These are phyloP conservation scores for Vitis riparia DNA, from an alignment of 164 flowering plant genomes.

Conservation along the genomic window DNA sequence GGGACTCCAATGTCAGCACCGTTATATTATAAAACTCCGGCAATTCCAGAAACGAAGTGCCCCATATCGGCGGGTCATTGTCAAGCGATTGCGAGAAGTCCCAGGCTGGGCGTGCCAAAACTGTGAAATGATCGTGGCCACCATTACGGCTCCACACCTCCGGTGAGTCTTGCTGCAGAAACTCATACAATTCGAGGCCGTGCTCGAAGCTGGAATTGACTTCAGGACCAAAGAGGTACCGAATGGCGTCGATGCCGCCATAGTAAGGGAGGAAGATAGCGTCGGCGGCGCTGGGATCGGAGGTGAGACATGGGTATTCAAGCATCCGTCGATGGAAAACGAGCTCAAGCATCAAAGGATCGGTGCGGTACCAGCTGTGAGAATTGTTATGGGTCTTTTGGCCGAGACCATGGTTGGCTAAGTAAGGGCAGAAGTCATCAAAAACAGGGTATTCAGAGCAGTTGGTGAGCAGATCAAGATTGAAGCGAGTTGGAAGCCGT, in stretches of 20 bases:
- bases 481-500: constrained; percentile 77
- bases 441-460: constrained; percentile 70
- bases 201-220: constrained; percentile 55
- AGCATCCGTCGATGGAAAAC: constrained; percentile 87
- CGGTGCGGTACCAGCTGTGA: constrained; percentile 88
- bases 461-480: constrained; percentile 70
- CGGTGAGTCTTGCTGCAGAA: constrained; percentile 39
- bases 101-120: constrained; percentile 91
- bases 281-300: constrained; percentile 57
- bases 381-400: constrained; percentile 81
- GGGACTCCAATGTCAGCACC: constrained; percentile 57
- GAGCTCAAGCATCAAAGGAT: constrained; percentile 72
- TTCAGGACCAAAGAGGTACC: constrained; percentile 78
- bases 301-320: constrained; percentile 87
- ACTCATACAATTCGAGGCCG: constrained; percentile 55
- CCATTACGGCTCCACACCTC: constrained; percentile 45
- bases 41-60: constrained; percentile 78
- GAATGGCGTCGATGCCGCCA: constrained; percentile 61
- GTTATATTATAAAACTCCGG: constrained; percentile 86
- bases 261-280: constrained; percentile 89
- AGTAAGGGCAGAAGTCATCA: constrained; percentile 66
- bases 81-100: constrained; percentile 70
- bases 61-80: constrained; percentile 69
- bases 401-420: constrained; percentile 91
- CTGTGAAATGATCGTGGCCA: constrained; percentile 83